A percentile compares a stretch with the other conserved stretches of the same genome.
These are phyloP conservation scores for Colletotrichum chlorophyti DNA, from an alignment of 2,329 filamentous ascomycete species.

Conservation along the genomic window DNA sequence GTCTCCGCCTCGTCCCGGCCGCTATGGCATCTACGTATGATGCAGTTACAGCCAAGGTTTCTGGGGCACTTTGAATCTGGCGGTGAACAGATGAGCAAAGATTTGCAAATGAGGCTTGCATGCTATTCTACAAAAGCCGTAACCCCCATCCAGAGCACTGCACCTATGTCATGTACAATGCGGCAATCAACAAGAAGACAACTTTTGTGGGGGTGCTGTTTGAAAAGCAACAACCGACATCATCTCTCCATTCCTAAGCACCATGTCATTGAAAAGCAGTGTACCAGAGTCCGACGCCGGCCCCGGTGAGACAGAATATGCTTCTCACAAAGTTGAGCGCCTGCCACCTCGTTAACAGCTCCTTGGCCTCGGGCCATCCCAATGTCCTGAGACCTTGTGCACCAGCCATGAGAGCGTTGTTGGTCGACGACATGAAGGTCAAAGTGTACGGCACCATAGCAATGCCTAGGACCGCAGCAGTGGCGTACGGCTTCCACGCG, in stretches of 20 bases:
- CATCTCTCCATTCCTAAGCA: not conserved
- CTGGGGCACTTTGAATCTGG: constrained; percentile 5
- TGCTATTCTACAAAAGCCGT: constrained; percentile 13
- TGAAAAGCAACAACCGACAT: constrained; percentile 2
- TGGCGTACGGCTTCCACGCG: constrained; percentile 42
- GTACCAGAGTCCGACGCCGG: constrained; percentile 22
- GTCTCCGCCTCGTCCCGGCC: not conserved
- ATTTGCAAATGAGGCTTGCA: constrained; percentile 14
- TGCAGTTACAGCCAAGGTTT: constrained; percentile 25
- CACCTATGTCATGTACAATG: not conserved
- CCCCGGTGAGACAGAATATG: constrained; percentile 16
- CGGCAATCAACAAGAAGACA: not conserved
- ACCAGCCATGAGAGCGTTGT: constrained; percentile 36
- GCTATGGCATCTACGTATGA: constrained; percentile 9
- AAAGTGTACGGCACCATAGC: constrained; percentile 48
- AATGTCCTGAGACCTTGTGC: constrained; percentile 25
- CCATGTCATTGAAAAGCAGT: constrained; percentile 2
- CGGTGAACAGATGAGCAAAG: constrained; percentile 18
- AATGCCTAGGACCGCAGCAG: constrained; percentile 41
- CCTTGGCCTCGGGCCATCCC: constrained; percentile 9
- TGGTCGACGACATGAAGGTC: constrained; percentile 45
- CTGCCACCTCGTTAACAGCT: constrained; percentile 27
- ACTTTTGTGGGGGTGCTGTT: no score
- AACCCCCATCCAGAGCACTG: no score
- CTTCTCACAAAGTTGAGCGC: constrained; percentile 24